phyloP scores from a whole-genome alignment of 257 asterid species.

The Salvia splendens region DNA sequence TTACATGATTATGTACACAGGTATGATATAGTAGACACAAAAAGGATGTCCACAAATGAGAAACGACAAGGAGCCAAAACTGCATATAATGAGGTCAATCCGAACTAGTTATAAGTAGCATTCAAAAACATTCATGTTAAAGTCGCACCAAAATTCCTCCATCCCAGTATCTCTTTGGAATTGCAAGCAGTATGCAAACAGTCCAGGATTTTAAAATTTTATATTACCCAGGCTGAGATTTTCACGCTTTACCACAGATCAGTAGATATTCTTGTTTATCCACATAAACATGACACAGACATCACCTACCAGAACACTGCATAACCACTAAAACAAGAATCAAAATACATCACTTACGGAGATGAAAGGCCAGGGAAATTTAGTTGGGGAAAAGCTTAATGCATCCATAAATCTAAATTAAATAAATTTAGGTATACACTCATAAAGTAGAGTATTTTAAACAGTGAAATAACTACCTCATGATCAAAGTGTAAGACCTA shows the following conservation, averaged over 20 bases:
- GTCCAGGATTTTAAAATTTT: neutral
- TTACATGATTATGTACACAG: slow-evolving; percentile 1
- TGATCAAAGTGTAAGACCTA: too few relatives aligned
- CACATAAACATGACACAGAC: neutral
- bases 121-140: neutral
- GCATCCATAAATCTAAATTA: too few relatives aligned
- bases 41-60: neutral
- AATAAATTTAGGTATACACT: too few relatives aligned
- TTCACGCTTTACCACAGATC: neutral
- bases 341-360: too few relatives aligned
- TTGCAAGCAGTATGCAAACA: neutral
- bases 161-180: neutral
- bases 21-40: neutral
- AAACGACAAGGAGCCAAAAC: neutral
- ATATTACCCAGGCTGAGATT: neutral
- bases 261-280: neutral
- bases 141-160: neutral
- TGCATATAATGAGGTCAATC: neutral
- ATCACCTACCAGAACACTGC: neutral
- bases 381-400: too few relatives aligned
- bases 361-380: too few relatives aligned
- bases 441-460: too few relatives aligned
- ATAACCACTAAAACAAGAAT: too few relatives aligned
- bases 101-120: neutral
- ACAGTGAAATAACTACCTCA: neutral